Evolutionary conservation across 1,284 basidiomycete genomes (phyloP), one percentile per base, ranked within the genome.

Genomic region (Cutaneotrichosporon cutaneum): DNA sequence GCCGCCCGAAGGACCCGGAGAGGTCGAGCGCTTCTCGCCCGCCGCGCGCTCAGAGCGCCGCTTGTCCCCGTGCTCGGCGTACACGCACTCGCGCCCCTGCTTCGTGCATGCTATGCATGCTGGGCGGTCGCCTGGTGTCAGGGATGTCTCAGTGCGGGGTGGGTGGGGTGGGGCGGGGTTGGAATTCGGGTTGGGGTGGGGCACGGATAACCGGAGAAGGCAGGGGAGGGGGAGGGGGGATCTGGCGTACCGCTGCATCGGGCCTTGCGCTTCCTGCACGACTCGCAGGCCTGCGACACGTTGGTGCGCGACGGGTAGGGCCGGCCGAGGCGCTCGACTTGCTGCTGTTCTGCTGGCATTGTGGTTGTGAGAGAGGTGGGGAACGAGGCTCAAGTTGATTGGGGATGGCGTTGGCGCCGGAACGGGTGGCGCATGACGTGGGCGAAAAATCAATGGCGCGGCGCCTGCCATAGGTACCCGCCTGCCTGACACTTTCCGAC

Each of bases 41-140:
- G 30, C 4, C 30, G 30, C 30, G 30, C 30, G 27, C 26, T 50
- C 48, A 3, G 24, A 24, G 27, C 48, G 48, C 10, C 48, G 26
- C 48, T 50, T 50, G 26, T 50, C 48, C 11, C 48, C 48, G 26
- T 27, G 10, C 27, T 50, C 48, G 24, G 48, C 27, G 27, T 50
- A 50, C 9, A 30, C 26, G 9, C 48, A 50, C 7, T 50, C 48
- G 26, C 48, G 48, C 11, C 48, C 48, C 16, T 50, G 48, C 16
- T 50, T 50, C 5, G 24, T 27, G 26, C 48, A 50, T 50, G 48
- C 48, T 7, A 50, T 50, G 48, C 48, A 50, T n/a, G 27, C 24
- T n/a, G 48, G 48, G 2, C 48, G 48, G 48, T 50, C 48, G 16
- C 48, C 48, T 50, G 48, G 27, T 9, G 45, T 47, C 45, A 47